Conservation (phyloP, 495 filamentous ascomycete species). For the Penicillium alfredii region DNA sequence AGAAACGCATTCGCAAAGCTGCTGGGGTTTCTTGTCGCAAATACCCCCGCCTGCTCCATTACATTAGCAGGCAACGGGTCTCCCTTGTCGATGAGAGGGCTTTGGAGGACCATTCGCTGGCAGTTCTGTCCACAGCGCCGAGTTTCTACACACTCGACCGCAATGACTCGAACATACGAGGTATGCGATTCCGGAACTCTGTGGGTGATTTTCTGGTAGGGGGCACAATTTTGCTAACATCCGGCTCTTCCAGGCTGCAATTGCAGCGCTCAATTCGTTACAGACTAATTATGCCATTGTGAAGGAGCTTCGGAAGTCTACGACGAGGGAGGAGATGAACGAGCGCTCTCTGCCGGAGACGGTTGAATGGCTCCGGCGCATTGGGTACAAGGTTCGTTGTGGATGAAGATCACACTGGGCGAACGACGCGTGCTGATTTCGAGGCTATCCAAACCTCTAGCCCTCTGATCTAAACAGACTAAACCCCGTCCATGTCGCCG, state of each 20-base stretch:
- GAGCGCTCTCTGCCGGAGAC: constrained; percentile 66
- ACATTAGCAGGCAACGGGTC: constrained; percentile 11
- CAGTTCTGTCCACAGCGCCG: constrained; percentile 19
- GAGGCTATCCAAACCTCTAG: no score
- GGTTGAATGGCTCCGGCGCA: constrained; percentile 64
- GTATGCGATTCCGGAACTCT: no score
- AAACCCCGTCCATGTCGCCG: constrained; percentile 77
- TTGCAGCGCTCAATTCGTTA: constrained; percentile 80
- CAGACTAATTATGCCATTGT: constrained; percentile 81
- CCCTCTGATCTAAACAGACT: constrained; percentile 69
- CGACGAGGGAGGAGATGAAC: constrained; percentile 60
- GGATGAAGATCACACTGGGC: constrained; percentile 8
- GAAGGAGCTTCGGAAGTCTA: constrained; percentile 58
- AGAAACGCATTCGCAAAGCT: constrained; percentile 11
- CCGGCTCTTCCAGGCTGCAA: constrained; percentile 51
- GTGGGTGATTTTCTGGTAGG: constrained; percentile 1
- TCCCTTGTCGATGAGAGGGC: constrained; percentile 23
- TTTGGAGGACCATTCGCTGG: constrained; percentile 16
- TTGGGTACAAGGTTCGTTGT: constrained; percentile 70
- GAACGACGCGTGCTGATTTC: not conserved
- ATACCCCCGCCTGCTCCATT: constrained; percentile 17
- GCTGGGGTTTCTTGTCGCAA: constrained; percentile 17
- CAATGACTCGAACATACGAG: constrained; percentile 42
- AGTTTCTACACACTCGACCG: constrained; percentile 27
- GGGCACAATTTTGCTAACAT: constrained; percentile 6